phyloP scores from a whole-genome alignment of 371 early-diverging fungal genomes.

The Dentiscutata heterogama region DNA sequence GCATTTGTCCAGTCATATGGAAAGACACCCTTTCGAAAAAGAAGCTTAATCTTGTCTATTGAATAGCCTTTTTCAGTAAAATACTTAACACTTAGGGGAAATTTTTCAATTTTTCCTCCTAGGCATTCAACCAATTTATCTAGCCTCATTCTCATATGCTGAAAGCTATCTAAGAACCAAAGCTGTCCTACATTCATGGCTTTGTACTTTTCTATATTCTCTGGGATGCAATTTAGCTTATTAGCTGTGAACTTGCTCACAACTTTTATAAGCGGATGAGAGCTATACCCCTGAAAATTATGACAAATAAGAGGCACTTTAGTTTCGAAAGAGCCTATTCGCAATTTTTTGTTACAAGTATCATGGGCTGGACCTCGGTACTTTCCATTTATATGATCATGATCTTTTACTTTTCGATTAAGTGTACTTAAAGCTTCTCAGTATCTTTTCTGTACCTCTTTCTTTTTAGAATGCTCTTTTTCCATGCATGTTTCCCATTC shows the following conservation, averaged over 20 bases:
- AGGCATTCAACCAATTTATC: constrained; percentile 24
- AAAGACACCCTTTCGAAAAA: constrained; percentile 30
- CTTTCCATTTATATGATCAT: constrained; percentile 23
- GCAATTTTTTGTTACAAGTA: constrained; percentile 38
- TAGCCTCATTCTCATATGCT: constrained; percentile 25
- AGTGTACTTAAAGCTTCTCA: constrained; percentile 13
- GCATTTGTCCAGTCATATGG: constrained; percentile 37
- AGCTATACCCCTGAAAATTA: constrained; percentile 26
- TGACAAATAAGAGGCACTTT: constrained; percentile 36
- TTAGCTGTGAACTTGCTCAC: constrained; percentile 1
- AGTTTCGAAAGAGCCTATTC: constrained; percentile 21
- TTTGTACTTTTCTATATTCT: constrained; percentile 36
- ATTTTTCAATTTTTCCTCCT: constrained; percentile 9
- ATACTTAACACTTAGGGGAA: constrained; percentile 25
- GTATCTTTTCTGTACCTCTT: constrained; percentile 26
- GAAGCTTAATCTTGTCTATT: constrained; percentile 20
- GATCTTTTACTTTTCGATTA: constrained; percentile 30
- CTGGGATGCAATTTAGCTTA: constrained; percentile 36
- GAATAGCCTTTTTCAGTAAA: constrained; percentile 35
- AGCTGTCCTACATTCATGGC: constrained; percentile 12
- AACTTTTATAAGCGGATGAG: constrained; percentile 34
- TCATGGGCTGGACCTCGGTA: constrained; percentile 21
- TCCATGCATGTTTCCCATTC: background rate
- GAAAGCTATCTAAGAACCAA: constrained; percentile 32
- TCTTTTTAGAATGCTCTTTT: constrained; percentile 27